Conservation (phyloP, 805 yeast genomes). For the Wickerhamomyces strasburgensis region DNA sequence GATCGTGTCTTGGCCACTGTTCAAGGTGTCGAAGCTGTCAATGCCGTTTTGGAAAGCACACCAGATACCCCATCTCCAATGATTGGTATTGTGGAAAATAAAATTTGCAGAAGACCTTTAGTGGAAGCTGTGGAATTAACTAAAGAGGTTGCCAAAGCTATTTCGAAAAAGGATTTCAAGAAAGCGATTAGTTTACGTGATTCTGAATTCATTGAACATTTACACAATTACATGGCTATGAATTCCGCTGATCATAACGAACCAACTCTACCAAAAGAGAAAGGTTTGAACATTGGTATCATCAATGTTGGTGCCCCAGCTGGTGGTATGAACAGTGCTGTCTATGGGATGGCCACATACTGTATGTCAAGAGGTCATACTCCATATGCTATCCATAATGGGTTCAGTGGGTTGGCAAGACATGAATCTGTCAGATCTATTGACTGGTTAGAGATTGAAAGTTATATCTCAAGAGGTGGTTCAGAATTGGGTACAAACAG, state of each 20-base stretch:
- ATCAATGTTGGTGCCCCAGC: slow-evolving; percentile 80
- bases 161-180: slow-evolving; percentile 58
- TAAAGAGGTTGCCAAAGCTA: slow-evolving; percentile 67
- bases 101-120: slow-evolving; percentile 61
- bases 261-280: slow-evolving; percentile 48
- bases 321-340: slow-evolving; percentile 75
- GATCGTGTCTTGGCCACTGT: slow-evolving; percentile 69
- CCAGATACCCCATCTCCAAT: slow-evolving; percentile 76
- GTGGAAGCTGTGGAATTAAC: slow-evolving; percentile 72
- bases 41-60: slow-evolving; percentile 62
- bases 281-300: slow-evolving; percentile 61
- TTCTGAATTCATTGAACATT: slow-evolving; percentile 61
- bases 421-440: slow-evolving; percentile 57
- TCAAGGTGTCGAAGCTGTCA: slow-evolving; percentile 80
- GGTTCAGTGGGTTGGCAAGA: slow-evolving; percentile 65
- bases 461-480: slow-evolving; percentile 74
- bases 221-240: slow-evolving; percentile 57
- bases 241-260: slow-evolving; percentile 64
- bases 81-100: slow-evolving; percentile 69
- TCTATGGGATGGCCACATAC: slow-evolving; percentile 66
- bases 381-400: slow-evolving; percentile 67
- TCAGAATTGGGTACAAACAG: slow-evolving; percentile 81
- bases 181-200: slow-evolving; percentile 70
- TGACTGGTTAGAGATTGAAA: slow-evolving; percentile 64
- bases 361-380: slow-evolving; percentile 73